Base-by-base conservation (phyloP, 2,329 filamentous ascomycete species). In the Gnomoniopsis sp. region DNA sequence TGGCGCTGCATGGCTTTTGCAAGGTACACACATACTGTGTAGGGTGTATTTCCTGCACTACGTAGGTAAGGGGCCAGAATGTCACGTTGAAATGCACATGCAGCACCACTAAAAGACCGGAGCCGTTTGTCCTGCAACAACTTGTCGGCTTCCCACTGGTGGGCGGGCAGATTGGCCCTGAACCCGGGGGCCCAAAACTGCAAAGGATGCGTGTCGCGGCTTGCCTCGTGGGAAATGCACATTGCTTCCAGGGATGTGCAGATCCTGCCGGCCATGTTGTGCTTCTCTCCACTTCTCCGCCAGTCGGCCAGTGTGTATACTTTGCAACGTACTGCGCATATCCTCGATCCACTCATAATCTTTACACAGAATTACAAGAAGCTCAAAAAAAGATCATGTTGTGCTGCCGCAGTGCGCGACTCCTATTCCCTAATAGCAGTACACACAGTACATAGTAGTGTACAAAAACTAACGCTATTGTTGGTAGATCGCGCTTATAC, bases 241-340 rank as follows among this genome's bases (percentile, higher is more conserved):
- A 73, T 73, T 70, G 71, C 68, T 73, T 70, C 67, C 64, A 69
- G 71, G 71, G 71, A 74, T 71, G 72, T 71, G 71, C 70, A 69
- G 70, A 74, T 73, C 71, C 68, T 62, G 68, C 65, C 65, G 65
- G 65, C 65, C 67, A 66, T 63, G 66, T 61, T 64, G 60, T 63
- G 63, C 64, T 64, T 62, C 66, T 65, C 64, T 63, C 62, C 63
- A 61, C 62, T 58, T 57, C 38, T 44, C 49, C 44, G 43, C 53
- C 44, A 52, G 56, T 44, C 49, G 36, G 43, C 53, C 44, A 52
- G 56, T 50, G 43, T 22, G 48, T 22, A 12, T 41, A 41, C 38
- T 41, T 15, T 41, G 38, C n/a, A n/a, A n/a, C n/a, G n/a, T n/a
- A n/a, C n/a, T n/a, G n/a, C n/a, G n/a, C n/a, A n/a, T 41, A 15